These are phyloP conservation scores for Cryptococcus sp. DNA, from an alignment of 1,284 basidiomycete species.

Conservation along the genomic window DNA sequence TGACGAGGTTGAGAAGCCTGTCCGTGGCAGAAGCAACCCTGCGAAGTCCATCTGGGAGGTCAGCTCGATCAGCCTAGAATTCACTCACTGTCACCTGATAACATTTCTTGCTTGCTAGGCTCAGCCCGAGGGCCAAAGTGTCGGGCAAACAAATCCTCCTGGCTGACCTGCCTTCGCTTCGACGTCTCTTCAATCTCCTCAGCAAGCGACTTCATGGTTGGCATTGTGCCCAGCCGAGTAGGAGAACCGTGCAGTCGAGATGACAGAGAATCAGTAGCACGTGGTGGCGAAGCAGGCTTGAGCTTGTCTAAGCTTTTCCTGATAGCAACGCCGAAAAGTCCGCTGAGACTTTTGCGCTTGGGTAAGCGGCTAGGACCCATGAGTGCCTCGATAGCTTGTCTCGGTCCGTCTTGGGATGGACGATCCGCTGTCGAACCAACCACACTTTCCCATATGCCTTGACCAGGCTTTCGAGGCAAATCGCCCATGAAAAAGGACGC, in stretches of 20 bases:
- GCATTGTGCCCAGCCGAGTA: constrained; percentile 8
- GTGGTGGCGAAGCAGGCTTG: constrained; percentile 12
- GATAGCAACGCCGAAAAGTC: constrained; percentile 37
- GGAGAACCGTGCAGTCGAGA: constrained; percentile 9
- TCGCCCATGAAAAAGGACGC: constrained; percentile 1
- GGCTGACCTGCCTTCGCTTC: neutral
- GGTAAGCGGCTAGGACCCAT: constrained; percentile 29
- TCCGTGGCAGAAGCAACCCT: constrained; percentile 41
- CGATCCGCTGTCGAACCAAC: constrained; percentile 16
- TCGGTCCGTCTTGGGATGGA: constrained; percentile 9
- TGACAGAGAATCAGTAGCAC: neutral
- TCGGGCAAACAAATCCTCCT: constrained; percentile 14
- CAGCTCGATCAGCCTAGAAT: neutral
- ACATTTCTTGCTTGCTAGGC: neutral
- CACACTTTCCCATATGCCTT: constrained; percentile 23
- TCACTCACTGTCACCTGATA: constrained; percentile 16
- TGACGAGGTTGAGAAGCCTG: constrained; percentile 34
- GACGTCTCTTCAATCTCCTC: constrained; percentile 30
- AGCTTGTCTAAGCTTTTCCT: constrained; percentile 30
- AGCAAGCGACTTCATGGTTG: constrained; percentile 18
- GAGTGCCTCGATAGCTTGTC: constrained; percentile 18
- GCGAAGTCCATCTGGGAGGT: constrained; percentile 24
- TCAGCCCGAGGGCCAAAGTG: constrained; percentile 14
- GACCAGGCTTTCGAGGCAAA: constrained; percentile 2
- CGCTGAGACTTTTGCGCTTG: constrained; percentile 43